A percentile compares a stretch with the other conserved stretches of the same genome.
These are phyloP conservation scores for Eimeria falciformis DNA, from an alignment of 169 alveolate genomes.

Conservation along the genomic window DNA sequence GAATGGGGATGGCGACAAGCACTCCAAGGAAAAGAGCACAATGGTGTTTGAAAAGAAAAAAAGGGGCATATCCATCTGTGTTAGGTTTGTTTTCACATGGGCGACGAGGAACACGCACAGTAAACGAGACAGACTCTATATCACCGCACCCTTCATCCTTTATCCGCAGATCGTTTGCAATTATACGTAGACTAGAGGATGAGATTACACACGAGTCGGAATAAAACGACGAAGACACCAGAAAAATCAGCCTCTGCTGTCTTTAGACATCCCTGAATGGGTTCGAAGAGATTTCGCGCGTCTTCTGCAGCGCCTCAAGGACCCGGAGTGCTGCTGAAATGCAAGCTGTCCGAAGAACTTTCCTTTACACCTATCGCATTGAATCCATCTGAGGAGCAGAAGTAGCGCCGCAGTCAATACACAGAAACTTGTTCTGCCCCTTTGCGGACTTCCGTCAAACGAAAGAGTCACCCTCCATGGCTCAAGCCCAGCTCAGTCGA, in stretches of 20 bases:
- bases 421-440: neutral
- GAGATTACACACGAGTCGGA: too few relatives aligned
- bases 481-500: neutral
- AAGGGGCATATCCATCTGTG: too few relatives aligned
- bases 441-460: neutral
- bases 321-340: conserved; percentile 3
- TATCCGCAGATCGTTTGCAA: too few relatives aligned
- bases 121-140: neutral
- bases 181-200: too few relatives aligned
- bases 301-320: neutral
- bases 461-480: neutral
- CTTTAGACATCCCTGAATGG: too few relatives aligned
- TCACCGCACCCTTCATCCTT: neutral
- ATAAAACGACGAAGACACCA: too few relatives aligned
- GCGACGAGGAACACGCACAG: neutral
- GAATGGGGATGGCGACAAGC: too few relatives aligned
- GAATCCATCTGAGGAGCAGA: neutral
- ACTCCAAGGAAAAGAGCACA: too few relatives aligned
- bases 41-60: too few relatives aligned
- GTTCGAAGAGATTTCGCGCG: neutral
- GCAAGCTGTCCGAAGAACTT: neutral
- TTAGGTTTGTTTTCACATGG: too few relatives aligned
- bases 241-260: too few relatives aligned
- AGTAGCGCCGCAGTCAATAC: neutral
- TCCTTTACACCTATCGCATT: neutral